Percentiles rank a stretch among this genome's conserved stretches.
These are phyloP conservation scores for Sphaerobolus stellatus DNA, from an alignment of 1,284 basidiomycete genomes.

Conservation along the genomic window DNA sequence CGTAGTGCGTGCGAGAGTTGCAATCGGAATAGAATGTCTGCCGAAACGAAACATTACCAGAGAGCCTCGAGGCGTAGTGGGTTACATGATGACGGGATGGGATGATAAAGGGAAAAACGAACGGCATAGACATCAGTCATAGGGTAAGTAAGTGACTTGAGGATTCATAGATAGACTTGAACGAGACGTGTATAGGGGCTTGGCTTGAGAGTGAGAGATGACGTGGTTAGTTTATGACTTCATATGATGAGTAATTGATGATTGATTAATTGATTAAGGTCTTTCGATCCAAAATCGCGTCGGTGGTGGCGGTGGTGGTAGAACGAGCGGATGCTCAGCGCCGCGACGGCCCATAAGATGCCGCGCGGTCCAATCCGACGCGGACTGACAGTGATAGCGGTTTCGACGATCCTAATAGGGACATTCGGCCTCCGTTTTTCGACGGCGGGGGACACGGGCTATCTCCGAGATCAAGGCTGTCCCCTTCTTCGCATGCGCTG, in stretches of 20 bases:
- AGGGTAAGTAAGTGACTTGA: neutral
- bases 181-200: neutral
- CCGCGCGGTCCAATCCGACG: conserved; percentile 9
- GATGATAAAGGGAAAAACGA: no score
- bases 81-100: no score
- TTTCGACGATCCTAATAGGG: no score
- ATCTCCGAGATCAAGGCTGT: conserved; percentile 66
- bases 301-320: neutral
- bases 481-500: conserved; percentile 64
- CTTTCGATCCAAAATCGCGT: neutral
- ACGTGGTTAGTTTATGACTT: neutral
- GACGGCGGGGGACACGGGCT: conserved; percentile 75
- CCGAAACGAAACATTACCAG: no score
- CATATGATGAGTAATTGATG: neutral
- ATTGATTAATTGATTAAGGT: neutral
- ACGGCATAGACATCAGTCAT: conserved; percentile 1
- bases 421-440: conserved; percentile 7
- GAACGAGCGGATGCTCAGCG: conserved; percentile 1
- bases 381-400: no score
- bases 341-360: conserved; percentile 6
- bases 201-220: neutral
- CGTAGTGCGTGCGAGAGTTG: neutral
- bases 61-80: no score
- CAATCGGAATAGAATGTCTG: no score
- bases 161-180: neutral